Evolutionary conservation across 805 yeast species (phyloP).

Genomic region (Wickerhamomyces ciferrii): DNA sequence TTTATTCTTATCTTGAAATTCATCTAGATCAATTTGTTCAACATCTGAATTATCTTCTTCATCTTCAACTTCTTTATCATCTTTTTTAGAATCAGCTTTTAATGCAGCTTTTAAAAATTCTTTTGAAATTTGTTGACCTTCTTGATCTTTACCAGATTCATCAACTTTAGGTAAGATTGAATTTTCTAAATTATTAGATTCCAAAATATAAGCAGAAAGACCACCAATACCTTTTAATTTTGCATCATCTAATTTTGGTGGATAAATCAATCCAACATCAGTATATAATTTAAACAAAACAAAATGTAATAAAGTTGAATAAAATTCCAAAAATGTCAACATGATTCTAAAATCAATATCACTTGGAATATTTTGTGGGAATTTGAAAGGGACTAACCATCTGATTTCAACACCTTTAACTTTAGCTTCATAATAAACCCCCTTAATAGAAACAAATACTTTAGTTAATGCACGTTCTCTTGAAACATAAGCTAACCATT

Average conservation of each 20-base stretch:
- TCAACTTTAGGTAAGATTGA: constrained; percentile 15
- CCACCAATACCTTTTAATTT: constrained; percentile 89
- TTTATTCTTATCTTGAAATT: constrained; percentile 59
- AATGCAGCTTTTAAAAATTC: constrained; percentile 51
- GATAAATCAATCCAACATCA: constrained; percentile 82
- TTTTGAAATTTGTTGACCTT: constrained; percentile 28
- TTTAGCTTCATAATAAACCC: constrained; percentile 90
- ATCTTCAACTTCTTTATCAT: constrained; percentile 28
- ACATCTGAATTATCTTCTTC: constrained; percentile 29
- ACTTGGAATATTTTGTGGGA: constrained; percentile 90
- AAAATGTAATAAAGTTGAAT: constrained; percentile 86
- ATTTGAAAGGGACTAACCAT: constrained; percentile 97
- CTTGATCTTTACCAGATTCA: constrained; percentile 22
- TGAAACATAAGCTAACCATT: constrained; percentile 93
- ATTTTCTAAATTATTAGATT: constrained; percentile 31
- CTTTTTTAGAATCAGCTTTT: constrained; percentile 31
- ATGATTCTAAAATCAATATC: constrained; percentile 95
- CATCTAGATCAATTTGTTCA: constrained; percentile 55
- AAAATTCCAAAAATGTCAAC: constrained; percentile 95
- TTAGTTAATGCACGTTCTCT: constrained; percentile 76
- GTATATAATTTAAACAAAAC: constrained; percentile 80
- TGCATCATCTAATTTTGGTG: constrained; percentile 69
- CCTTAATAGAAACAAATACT: constrained; percentile 94
- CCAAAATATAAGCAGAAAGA: constrained; percentile 74
- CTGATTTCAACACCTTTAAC: constrained; percentile 88